Evolutionary conservation across 768 basidiomycete species (phyloP), one percentile per base, ranked within the genome.

Genomic region (Suillus bovinus): DNA sequence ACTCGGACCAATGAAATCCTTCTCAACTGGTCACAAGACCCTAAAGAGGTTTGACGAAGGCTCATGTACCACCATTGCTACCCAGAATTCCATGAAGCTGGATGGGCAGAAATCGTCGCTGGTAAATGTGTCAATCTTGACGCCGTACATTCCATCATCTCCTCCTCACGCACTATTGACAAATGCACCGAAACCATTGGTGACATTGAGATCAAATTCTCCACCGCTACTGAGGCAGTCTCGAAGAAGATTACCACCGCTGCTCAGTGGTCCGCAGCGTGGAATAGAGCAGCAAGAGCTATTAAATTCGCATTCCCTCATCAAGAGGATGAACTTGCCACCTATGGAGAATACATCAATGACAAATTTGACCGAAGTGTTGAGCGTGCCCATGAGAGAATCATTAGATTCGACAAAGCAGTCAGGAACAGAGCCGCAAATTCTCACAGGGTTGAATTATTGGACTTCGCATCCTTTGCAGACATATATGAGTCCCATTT

Each of bases 321-420:
- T 61, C 64, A 75, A 7, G 20, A 49, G 13, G 34, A 53, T 2
- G 71, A 77, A 50, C 72, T 79, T 17, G 8, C 29, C 0, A 36
- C 27, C 0, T 79, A 77, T 41, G 60, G 60, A 0, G 57, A 68
- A 5, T 65, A 72, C 36, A 74, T 79, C 61, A 27, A 36, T 29
- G 50, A 55, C 0, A 39, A 70, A 7, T 78, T 78, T 64, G 33
- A 54, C 34, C 52, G 68, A 5, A 54, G 65, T 8, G 6, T 27
- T 0, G 5, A 38, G 1, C 31, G 54, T 1, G 44, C 49, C 8
- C 71, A 72, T 42, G 9, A 10, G 1, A 29, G 63, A 7, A 62
- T 78, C 64, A 64, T 79, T 61, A 41, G 62, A 14, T 74, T 62
- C 60, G 77, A 81, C 61, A 61, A 63, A 22, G 73, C 72, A 0